Evolutionary conservation across 2,329 filamentous ascomycete genomes (phyloP).

Genomic region (Trichoderma simmonsii): DNA sequence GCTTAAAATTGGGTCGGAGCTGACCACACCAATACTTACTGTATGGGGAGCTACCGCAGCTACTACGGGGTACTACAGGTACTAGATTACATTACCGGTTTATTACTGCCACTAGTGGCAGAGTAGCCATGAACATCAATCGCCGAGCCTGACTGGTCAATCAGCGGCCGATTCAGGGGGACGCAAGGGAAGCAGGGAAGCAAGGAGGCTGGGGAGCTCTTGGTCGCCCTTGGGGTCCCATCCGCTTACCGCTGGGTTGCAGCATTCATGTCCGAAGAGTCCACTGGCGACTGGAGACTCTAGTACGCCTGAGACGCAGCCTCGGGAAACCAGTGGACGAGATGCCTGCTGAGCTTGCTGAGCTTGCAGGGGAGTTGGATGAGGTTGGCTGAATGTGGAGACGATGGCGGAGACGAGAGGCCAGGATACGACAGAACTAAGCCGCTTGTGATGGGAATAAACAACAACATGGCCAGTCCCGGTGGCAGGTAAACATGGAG

Average conservation of each 20-base stretch:
- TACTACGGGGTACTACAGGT: conserved; percentile 9
- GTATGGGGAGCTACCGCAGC: conserved; percentile 2
- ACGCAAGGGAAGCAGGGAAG: conserved; percentile 12
- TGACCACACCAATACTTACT: not conserved
- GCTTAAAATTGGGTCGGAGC: conserved; percentile 2
- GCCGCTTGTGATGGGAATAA: conserved; percentile 27
- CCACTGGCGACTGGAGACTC: conserved; percentile 18
- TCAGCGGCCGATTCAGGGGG: conserved; percentile 16
- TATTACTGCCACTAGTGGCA: conserved; percentile 4
- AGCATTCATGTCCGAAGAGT: conserved; percentile 18
- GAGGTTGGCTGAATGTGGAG: conserved; percentile 21
- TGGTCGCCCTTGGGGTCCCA: conserved; percentile 10
- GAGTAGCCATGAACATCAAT: conserved; percentile 14
- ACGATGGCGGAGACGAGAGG: conserved; percentile 20
- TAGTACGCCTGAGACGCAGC: conserved; percentile 20
- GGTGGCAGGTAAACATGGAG: conserved; percentile 24
- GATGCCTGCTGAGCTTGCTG: conserved; percentile 20
- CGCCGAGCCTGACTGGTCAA: conserved; percentile 17
- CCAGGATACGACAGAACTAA: conserved; percentile 22
- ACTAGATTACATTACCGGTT: conserved; percentile 6
- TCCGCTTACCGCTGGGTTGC: conserved; percentile 20
- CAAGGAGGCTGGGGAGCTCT: conserved; percentile 18
- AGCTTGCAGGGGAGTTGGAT: conserved; percentile 20
- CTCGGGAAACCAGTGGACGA: conserved; percentile 14
- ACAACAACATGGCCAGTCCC: conserved; percentile 24